phyloP scores from a whole-genome alignment of 768 basidiomycete species.

The Leccinum aurantiacum region DNA sequence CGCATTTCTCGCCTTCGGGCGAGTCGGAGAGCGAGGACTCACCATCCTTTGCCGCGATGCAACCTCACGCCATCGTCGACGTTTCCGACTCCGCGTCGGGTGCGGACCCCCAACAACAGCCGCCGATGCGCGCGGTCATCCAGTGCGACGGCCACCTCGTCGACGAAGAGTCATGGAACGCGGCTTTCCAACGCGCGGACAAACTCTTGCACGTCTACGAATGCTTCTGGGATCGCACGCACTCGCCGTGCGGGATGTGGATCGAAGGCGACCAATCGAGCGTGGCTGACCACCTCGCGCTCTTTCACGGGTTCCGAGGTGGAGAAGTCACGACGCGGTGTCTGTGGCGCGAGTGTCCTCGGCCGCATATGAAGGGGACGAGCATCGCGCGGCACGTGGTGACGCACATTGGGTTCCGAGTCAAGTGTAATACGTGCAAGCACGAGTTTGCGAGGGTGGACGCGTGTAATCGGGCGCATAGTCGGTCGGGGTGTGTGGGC shows the following conservation, averaged over 20 bases:
- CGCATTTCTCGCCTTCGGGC: constrained; percentile 20
- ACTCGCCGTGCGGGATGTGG: constrained; percentile 34
- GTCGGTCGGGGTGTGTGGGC: constrained; percentile 31
- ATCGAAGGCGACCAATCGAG: constrained; percentile 35
- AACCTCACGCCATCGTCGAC: constrained; percentile 23
- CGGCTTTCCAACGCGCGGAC: constrained; percentile 23
- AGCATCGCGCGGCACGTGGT: constrained; percentile 35
- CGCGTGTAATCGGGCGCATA: constrained; percentile 35
- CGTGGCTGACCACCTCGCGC: constrained; percentile 34
- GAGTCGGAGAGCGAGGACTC: constrained; percentile 27
- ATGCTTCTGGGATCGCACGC: constrained; percentile 28
- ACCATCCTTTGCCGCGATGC: constrained; percentile 8
- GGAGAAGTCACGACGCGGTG: constrained; percentile 33
- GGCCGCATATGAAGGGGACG: constrained; percentile 33
- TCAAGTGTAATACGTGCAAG: constrained; percentile 31
- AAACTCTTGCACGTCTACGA: constrained; percentile 31
- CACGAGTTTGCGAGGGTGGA: constrained; percentile 35
- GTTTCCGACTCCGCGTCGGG: constrained; percentile 7
- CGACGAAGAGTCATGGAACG: constrained; percentile 31
- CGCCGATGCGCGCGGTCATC: constrained; percentile 18
- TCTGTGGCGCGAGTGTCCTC: constrained; percentile 31
- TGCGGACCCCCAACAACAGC: constrained; percentile 1
- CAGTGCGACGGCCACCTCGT: constrained; percentile 28
- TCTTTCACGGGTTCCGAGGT: constrained; percentile 31
- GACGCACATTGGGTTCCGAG: constrained; percentile 32